A percentile compares a stretch with the other conserved stretches of the same genome.
These are phyloP conservation scores for Xylariaceae sp. DNA, from an alignment of 2,329 filamentous ascomycete genomes.

Conservation along the genomic window DNA sequence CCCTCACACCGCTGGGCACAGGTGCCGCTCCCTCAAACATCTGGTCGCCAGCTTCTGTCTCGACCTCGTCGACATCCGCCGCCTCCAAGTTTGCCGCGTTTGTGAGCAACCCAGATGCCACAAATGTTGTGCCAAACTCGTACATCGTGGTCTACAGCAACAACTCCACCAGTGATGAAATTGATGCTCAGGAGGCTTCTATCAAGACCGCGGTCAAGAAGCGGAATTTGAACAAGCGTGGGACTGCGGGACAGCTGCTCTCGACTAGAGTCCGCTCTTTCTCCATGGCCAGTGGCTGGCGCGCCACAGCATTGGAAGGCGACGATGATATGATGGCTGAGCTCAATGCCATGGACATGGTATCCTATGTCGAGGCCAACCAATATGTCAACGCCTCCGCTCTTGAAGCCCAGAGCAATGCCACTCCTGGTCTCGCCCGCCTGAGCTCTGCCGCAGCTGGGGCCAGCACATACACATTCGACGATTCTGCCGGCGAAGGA, in stretches of 20 bases:
- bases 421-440: conserved; percentile 49
- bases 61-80: neutral
- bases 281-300: conserved; percentile 43
- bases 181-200: conserved; percentile 45
- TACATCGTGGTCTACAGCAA: conserved; percentile 65
- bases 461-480: conserved; percentile 43
- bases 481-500: conserved; percentile 47
- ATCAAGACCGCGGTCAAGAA: conserved; percentile 48
- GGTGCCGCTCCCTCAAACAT: conserved; percentile 18
- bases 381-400: conserved; percentile 40
- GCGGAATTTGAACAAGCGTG: conserved; percentile 53
- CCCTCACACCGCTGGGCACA: conserved; percentile 22
- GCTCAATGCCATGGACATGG: conserved; percentile 44
- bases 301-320: conserved; percentile 48
- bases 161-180: conserved; percentile 42
- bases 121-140: conserved; percentile 47
- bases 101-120: conserved; percentile 45
- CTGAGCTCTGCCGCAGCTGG: conserved; percentile 41
- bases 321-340: conserved; percentile 46
- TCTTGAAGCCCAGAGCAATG: conserved; percentile 47
- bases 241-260: conserved; percentile 40
- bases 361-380: conserved; percentile 52
- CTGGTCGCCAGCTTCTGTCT: no score
- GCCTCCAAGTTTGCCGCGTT: conserved; percentile 33
- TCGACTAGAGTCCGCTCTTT: conserved; percentile 44